These are phyloP conservation scores for Leccinum angustisporum DNA, from an alignment of 1,284 basidiomycete genomes.

Conservation along the genomic window DNA sequence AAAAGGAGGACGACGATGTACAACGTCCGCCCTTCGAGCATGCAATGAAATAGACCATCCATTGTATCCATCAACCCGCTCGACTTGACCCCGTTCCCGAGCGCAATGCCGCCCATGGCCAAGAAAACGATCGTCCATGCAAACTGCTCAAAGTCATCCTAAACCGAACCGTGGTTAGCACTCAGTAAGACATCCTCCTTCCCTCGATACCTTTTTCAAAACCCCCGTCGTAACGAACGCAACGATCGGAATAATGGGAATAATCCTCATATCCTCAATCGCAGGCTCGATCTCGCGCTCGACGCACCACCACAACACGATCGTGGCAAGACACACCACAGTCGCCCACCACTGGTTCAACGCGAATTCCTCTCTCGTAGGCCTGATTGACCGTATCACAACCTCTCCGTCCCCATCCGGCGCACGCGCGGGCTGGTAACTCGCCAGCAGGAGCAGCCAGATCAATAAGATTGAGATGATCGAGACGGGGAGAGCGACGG, in stretches of 20 bases:
- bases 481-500: no score
- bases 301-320: background rate
- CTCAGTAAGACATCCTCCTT: background rate
- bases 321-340: background rate
- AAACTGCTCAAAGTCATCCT: background rate
- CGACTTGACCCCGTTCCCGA: constrained; percentile 93
- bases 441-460: no score
- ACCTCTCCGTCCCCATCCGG: no score
- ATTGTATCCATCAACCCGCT: constrained; percentile 75
- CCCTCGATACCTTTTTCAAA: background rate
- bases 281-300: background rate
- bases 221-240: background rate
- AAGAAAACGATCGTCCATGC: constrained; percentile 76
- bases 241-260: background rate
- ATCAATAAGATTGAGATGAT: no score
- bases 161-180: background rate
- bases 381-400: no score
- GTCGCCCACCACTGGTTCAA: background rate
- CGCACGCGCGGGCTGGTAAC: no score
- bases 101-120: constrained; percentile 98
- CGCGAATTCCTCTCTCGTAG: no score
- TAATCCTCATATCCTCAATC: background rate
- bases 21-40: no score
- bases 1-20: no score
- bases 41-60: no score